phyloP scores from a whole-genome alignment of 768 basidiomycete genomes.

The Strobilomyces echinocephalus region DNA sequence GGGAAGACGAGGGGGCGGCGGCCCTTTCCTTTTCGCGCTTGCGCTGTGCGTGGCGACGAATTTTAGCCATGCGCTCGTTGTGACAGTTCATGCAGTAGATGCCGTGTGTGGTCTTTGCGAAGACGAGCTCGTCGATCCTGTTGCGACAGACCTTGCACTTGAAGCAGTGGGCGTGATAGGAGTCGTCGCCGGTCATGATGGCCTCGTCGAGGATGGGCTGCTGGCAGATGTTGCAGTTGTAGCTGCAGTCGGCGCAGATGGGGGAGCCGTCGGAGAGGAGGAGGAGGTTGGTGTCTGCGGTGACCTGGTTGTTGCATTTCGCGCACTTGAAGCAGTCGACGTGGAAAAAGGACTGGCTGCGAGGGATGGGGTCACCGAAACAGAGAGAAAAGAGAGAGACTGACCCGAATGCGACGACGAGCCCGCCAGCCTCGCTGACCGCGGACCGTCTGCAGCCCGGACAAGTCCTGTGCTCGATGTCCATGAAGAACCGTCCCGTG shows the following conservation, averaged over 20 bases:
- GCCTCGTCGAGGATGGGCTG: constrained; percentile 96
- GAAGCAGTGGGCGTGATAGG: constrained; percentile 98
- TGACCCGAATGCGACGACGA: constrained; percentile 95
- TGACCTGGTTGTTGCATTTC: constrained; percentile 89
- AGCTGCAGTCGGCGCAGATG: constrained; percentile 89
- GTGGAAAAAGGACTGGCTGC: constrained; percentile 89
- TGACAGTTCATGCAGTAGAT: constrained; percentile 99
- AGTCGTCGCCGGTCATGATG: constrained; percentile 99
- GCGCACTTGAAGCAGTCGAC: constrained; percentile 96
- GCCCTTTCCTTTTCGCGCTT: constrained; percentile 63
- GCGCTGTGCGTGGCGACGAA: constrained; percentile 86
- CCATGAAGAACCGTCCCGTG: too few species aligned
- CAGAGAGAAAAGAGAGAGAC: constrained; percentile 25
- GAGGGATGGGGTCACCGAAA: neutral
- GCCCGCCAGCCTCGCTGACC: constrained; percentile 73
- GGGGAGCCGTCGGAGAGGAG: constrained; percentile 97
- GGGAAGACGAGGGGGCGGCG: constrained; percentile 19
- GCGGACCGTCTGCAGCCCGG: constrained; percentile 81
- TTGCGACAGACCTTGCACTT: constrained; percentile 94
- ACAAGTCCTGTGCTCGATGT: constrained; percentile 57
- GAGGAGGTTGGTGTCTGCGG: constrained; percentile 95
- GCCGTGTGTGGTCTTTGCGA: constrained; percentile 96
- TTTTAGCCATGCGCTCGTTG: constrained; percentile 93
- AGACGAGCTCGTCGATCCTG: constrained; percentile 95
- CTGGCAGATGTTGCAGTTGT: constrained; percentile 92